Evolutionary conservation across 768 basidiomycete genomes (phyloP).

Genomic region (Rubroboletus pulcherrimus): DNA sequence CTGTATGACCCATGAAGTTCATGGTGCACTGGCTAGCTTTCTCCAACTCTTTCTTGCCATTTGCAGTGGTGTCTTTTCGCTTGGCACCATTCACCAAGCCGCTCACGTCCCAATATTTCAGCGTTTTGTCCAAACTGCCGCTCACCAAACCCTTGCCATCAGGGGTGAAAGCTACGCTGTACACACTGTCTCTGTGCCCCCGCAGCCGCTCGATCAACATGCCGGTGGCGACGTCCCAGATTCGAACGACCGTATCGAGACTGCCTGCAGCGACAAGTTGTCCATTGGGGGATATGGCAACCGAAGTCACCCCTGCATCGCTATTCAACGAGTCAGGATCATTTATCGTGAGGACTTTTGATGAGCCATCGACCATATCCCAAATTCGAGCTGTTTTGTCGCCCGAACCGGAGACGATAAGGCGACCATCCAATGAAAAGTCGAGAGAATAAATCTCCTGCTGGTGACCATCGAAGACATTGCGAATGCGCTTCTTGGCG

Average conservation of each 20-base stretch:
- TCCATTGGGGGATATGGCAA: conserved; percentile 76
- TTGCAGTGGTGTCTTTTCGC: conserved; percentile 35
- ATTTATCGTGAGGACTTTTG: conserved; percentile 36
- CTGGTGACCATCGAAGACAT: conserved; percentile 82
- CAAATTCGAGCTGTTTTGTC: conserved; percentile 69
- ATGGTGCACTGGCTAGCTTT: conserved; percentile 61
- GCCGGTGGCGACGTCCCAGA: conserved; percentile 73
- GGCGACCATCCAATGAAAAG: conserved; percentile 81
- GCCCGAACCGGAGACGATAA: conserved; percentile 88
- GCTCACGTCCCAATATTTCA: conserved; percentile 82
- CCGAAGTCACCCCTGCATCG: conserved; percentile 73
- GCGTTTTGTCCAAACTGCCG: conserved; percentile 84
- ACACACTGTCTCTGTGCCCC: conserved; percentile 83
- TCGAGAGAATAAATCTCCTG: conserved; percentile 94
- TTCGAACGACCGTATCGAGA: conserved; percentile 72
- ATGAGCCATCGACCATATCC: conserved; percentile 46
- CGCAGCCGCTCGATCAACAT: conserved; percentile 65
- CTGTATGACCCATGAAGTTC: conserved; percentile 89
- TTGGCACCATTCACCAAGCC: conserved; percentile 30
- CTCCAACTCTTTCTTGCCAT: conserved; percentile 48
- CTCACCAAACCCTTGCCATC: conserved; percentile 87
- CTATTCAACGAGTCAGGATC: conserved; percentile 47
- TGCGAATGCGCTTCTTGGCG: conserved; percentile 69
- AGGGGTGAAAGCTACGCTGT: conserved; percentile 88
- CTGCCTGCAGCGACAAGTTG: conserved; percentile 62